Percentiles rank a stretch among this genome's conserved stretches.
Evolutionary conservation across 2,329 filamentous ascomycete genomes (phyloP).

Genomic region (Fusarium agapanthi): DNA sequence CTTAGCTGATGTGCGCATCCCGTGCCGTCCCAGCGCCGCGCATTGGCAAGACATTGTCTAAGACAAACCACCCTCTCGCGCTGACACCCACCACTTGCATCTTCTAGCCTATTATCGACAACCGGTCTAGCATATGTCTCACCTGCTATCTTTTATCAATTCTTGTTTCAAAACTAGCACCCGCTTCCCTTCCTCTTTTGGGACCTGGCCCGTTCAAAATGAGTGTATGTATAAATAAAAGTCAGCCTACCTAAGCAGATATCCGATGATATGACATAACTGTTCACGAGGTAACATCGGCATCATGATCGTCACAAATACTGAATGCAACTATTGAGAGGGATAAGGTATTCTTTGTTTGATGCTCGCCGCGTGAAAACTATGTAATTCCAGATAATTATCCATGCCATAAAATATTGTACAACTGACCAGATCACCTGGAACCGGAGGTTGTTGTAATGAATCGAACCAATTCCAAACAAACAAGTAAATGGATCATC

Average conservation of each 20-base stretch:
- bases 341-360: slow-evolving; percentile 15
- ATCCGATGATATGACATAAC: slow-evolving; percentile 4
- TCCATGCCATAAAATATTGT: slow-evolving; percentile 32
- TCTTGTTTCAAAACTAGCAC: slow-evolving; percentile 15
- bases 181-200: slow-evolving; percentile 9
- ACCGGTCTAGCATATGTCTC: slow-evolving; percentile 19
- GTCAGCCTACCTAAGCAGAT: background rate
- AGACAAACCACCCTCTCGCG: slow-evolving; percentile 30
- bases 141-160: slow-evolving; percentile 11
- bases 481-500: slow-evolving; percentile 38
- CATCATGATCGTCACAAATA: background rate
- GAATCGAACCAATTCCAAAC: slow-evolving; percentile 34
- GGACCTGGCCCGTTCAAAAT: background rate
- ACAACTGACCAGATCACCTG: slow-evolving; percentile 38
- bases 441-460: slow-evolving; percentile 33
- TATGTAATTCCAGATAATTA: slow-evolving; percentile 13
- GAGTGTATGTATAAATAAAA: background rate
- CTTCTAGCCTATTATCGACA: slow-evolving; percentile 1
- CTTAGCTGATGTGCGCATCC: slow-evolving; percentile 13
- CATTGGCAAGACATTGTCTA: slow-evolving; percentile 37
- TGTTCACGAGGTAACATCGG: slow-evolving; percentile 20
- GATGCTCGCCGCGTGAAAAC: slow-evolving; percentile 25
- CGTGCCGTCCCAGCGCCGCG: slow-evolving; percentile 36
- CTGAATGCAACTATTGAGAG: background rate
- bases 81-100: slow-evolving; percentile 7